phyloP scores from a whole-genome alignment of 805 yeast species.

The Candida pseudoglaebosa region DNA sequence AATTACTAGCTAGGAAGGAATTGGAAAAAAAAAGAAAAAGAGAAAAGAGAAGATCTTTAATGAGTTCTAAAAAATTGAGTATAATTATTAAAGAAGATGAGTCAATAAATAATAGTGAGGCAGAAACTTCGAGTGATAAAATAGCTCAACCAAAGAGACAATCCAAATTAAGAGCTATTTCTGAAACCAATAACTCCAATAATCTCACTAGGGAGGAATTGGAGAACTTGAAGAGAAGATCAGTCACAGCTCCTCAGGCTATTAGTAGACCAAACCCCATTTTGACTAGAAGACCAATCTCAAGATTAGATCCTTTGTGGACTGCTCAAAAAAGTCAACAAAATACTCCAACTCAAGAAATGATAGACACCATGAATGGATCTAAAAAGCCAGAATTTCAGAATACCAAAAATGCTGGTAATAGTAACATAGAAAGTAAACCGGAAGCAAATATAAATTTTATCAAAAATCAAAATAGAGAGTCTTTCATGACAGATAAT shows the following conservation, averaged over 20 bases:
- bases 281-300: conserved; percentile 52
- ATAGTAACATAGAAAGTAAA: neutral
- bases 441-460: neutral
- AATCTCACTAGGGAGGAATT: conserved; percentile 44
- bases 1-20: conserved; percentile 43
- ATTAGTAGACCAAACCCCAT: conserved; percentile 29
- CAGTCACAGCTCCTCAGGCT: conserved; percentile 41
- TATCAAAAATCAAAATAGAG: conserved; percentile 4
- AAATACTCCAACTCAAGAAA: conserved; percentile 42
- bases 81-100: conserved; percentile 34
- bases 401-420: neutral
- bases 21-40: conserved; percentile 44
- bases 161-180: conserved; percentile 34
- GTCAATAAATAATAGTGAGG: conserved; percentile 21
- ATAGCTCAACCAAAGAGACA: conserved; percentile 37
- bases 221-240: conserved; percentile 41
- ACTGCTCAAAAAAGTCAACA: conserved; percentile 47
- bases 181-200: conserved; percentile 26
- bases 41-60: conserved; percentile 37
- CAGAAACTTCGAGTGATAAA: conserved; percentile 23
- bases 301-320: conserved; percentile 56
- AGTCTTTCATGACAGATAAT: conserved; percentile 19
- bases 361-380: conserved; percentile 30
- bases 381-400: conserved; percentile 8
- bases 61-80: conserved; percentile 34